Evolutionary conservation across 169 alveolate genomes (phyloP).

Genomic region (Prorocentrum cordatum): DNA sequence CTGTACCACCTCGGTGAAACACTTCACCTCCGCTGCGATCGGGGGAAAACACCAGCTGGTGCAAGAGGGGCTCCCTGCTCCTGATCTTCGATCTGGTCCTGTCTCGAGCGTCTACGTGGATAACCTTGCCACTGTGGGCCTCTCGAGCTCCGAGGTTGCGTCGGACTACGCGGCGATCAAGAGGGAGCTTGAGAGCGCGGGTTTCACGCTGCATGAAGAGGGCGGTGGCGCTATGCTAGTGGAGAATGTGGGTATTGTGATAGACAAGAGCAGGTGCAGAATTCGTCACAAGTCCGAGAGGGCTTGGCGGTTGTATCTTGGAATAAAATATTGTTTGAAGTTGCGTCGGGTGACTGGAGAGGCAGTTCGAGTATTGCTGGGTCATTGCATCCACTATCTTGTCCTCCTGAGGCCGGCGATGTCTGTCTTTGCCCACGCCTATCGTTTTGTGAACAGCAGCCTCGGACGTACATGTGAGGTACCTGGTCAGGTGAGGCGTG

Average conservation of each 20-base stretch:
- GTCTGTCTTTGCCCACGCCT: too few species aligned
- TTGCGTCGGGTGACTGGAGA: too few species aligned
- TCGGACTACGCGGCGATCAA: not conserved
- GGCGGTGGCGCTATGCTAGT: not conserved
- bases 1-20: not conserved
- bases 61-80: slow-evolving; percentile 3
- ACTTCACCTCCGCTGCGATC: not conserved
- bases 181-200: not conserved
- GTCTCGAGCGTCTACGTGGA: not conserved
- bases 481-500: too few species aligned
- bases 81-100: not conserved
- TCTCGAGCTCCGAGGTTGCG: not conserved
- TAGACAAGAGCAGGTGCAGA: too few species aligned
- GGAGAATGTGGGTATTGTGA: not conserved
- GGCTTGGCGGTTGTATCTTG: too few species aligned
- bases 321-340: too few species aligned
- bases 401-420: too few species aligned
- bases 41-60: not conserved
- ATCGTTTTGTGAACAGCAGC: too few species aligned
- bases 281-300: too few species aligned
- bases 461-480: too few species aligned
- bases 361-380: too few species aligned
- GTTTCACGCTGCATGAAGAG: not conserved
- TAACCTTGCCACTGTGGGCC: not conserved
- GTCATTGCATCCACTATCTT: too few species aligned